Base-by-base conservation (phyloP, 768 basidiomycete species). In the Calocybe gangraenosa region DNA sequence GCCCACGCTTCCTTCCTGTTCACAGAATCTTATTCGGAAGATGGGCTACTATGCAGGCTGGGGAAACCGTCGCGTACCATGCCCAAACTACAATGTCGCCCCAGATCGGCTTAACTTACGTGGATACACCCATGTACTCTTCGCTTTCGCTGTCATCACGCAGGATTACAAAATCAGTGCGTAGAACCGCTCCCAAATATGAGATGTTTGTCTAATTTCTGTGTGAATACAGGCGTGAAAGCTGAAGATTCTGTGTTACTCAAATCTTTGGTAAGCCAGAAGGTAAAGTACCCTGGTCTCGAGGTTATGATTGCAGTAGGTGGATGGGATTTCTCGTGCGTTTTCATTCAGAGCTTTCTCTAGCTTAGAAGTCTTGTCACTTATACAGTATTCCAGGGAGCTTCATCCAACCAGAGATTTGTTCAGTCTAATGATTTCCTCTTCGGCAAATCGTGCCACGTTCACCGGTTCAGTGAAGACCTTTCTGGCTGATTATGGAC, bases 231-330 rank as follows among this genome's bases (percentile, higher is more conserved):
- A n/a, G n/a, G n/a, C n/a, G n/a, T n/a, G n/a, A n/a, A n/a, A n/a
- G n/a, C n/a, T n/a, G n/a, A n/a, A n/a, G n/a, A n/a, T n/a, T n/a
- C n/a, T n/a, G n/a, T n/a, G n/a, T n/a, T n/a, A n/a, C 47, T 58
- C 2, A 20, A 40, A 28, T 15, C 37, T 15, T 45, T 58, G 11
- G 49, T 52, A 1, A 43, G 17, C 19, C 47, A 40, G 7, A 58
- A 56, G 30, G 6, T 28, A 15, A 23, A 35, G 7, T 33, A 38
- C 31, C 37, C 52, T 2, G 40, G 37, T 6, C 32, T 58, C 4
- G 25, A 56, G 32, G 57, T 58, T 13, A 17, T 54, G 19, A 52
- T 56, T 18, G 55, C 55, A 17, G 53, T 58, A 13, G 57, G 53
- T 7, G 57, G 55, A 4, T 56, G 52, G 52, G 47, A 30, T 15